A percentile compares a stretch with the other conserved stretches of the same genome.
These are phyloP conservation scores for Ogataea hybrid DNA, from an alignment of 1,139 yeast species.

Conservation along the genomic window DNA sequence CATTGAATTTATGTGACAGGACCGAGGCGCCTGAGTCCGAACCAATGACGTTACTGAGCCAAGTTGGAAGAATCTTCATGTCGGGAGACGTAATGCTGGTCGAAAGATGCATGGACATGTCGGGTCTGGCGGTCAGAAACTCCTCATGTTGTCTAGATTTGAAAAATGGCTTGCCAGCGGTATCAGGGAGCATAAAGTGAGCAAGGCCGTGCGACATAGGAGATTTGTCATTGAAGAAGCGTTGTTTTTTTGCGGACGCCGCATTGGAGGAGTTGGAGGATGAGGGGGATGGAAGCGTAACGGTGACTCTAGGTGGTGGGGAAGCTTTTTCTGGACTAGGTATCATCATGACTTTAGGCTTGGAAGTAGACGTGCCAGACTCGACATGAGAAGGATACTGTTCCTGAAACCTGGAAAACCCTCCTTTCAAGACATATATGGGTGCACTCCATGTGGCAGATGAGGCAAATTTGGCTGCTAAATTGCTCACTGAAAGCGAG, in stretches of 20 bases:
- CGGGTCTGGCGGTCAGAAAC: slow-evolving; percentile 28
- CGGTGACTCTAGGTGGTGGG: slow-evolving; percentile 13
- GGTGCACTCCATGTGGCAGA: slow-evolving; percentile 37
- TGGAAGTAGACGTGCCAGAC: slow-evolving; percentile 19
- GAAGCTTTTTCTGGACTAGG: slow-evolving; percentile 15
- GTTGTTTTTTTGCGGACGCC: slow-evolving; percentile 8
- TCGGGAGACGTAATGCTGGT: slow-evolving; percentile 23
- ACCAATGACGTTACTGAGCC: slow-evolving; percentile 35
- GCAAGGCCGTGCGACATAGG: slow-evolving; percentile 26
- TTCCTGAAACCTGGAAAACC: slow-evolving; percentile 34
- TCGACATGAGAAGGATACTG: slow-evolving; percentile 26
- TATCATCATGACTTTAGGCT: slow-evolving; percentile 18
- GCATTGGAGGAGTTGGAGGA: slow-evolving; percentile 16
- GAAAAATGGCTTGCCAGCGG: slow-evolving; percentile 31
- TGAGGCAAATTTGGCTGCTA: slow-evolving; percentile 49
- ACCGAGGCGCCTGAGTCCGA: slow-evolving; percentile 31
- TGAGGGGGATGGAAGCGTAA: slow-evolving; percentile 18
- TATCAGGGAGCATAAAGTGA: slow-evolving; percentile 33
- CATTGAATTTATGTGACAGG: slow-evolving; percentile 33
- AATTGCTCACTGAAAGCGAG: slow-evolving; percentile 42
- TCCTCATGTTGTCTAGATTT: slow-evolving; percentile 43
- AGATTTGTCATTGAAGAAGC: slow-evolving; percentile 13
- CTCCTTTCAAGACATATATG: slow-evolving; percentile 36
- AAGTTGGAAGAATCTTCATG: slow-evolving; percentile 33
- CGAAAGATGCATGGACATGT: slow-evolving; percentile 30